phyloP scores from a whole-genome alignment of 345 rosid species.

The Gossypium raimondii region DNA sequence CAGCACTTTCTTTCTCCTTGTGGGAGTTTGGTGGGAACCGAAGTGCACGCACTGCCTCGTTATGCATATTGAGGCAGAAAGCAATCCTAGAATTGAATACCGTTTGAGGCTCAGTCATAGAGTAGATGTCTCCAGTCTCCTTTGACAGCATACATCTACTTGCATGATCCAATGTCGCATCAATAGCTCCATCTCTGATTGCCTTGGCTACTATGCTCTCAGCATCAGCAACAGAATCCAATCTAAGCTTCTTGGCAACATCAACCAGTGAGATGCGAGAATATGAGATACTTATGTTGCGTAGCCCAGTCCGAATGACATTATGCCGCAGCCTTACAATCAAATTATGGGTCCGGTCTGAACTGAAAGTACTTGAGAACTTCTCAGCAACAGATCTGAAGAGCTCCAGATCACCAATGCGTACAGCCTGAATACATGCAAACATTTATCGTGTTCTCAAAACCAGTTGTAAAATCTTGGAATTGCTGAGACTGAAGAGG shows the following conservation, averaged over 20 bases:
- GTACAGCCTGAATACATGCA: slow-evolving; percentile 40
- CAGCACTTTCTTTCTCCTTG: slow-evolving; percentile 55
- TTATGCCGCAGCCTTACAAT: slow-evolving; percentile 51
- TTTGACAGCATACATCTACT: slow-evolving; percentile 54
- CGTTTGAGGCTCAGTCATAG: slow-evolving; percentile 48
- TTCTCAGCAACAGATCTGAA: slow-evolving; percentile 53
- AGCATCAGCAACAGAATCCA: slow-evolving; percentile 54
- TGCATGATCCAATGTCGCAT: slow-evolving; percentile 45
- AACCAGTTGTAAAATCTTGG: neutral
- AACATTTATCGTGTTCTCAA: neutral
- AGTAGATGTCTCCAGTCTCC: slow-evolving; percentile 56
- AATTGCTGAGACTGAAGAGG: neutral
- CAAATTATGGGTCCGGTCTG: slow-evolving; percentile 42
- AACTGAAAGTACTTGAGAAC: slow-evolving; percentile 40
- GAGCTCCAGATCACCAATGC: slow-evolving; percentile 58
- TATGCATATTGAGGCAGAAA: slow-evolving; percentile 58
- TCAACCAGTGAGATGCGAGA: slow-evolving; percentile 51
- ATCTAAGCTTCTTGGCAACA: slow-evolving; percentile 49
- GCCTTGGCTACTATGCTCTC: slow-evolving; percentile 55
- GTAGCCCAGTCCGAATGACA: slow-evolving; percentile 53
- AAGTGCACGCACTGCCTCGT: slow-evolving; percentile 57
- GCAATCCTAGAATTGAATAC: slow-evolving; percentile 56
- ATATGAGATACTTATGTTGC: slow-evolving; percentile 57
- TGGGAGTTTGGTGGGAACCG: slow-evolving; percentile 56
- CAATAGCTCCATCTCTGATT: slow-evolving; percentile 54